phyloP scores from a whole-genome alignment of 441 rosid genomes.

The Hura crepitans region DNA sequence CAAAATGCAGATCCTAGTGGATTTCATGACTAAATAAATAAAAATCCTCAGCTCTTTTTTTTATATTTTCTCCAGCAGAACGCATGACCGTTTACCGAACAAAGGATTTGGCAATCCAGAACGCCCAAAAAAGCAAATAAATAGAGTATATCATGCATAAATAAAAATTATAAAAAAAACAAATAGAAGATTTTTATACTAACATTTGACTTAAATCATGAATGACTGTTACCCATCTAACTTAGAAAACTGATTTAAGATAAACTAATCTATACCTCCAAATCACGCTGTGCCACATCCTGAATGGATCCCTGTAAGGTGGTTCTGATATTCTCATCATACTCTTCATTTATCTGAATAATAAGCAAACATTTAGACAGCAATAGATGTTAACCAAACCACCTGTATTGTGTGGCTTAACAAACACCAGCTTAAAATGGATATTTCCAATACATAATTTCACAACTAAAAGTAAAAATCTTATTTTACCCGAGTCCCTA shows the following conservation, averaged over 20 bases:
- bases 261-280: constrained; percentile 32
- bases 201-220: neutral
- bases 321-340: constrained; percentile 18
- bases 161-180: neutral
- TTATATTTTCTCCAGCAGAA: neutral
- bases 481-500: constrained; percentile 33
- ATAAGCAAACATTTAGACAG: constrained; percentile 21
- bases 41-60: neutral
- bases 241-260: neutral
- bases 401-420: constrained; percentile 23
- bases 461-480: constrained; percentile 10
- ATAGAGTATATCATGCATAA: neutral
- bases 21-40: neutral
- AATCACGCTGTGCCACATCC: constrained; percentile 21
- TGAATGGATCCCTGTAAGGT: constrained; percentile 14
- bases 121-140: neutral
- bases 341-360: constrained; percentile 23
- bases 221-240: neutral
- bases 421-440: constrained; percentile 3
- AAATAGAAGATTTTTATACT: neutral
- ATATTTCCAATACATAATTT: neutral
- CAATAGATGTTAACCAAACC: constrained; percentile 19
- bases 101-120: neutral
- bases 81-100: neutral
- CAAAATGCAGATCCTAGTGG: constrained; percentile 14